Base-by-base conservation (phyloP, 2,329 filamentous ascomycete species). In the Rasamsonia emersonii region DNA sequence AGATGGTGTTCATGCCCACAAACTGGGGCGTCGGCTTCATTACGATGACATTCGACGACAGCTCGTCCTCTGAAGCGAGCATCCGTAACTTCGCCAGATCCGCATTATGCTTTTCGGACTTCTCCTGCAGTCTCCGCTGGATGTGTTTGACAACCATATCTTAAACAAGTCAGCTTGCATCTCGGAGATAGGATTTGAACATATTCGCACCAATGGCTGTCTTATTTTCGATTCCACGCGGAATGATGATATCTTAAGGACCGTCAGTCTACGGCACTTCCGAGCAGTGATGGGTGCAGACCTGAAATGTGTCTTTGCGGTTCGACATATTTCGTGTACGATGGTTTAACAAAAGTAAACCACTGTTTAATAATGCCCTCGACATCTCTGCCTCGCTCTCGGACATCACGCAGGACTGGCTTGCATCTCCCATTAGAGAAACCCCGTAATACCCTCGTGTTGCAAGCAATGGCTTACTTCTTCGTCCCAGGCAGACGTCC, bases 301-400 rank as follows among this genome's bases (percentile, higher is more conserved):
- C 79, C 79, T 46, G 86, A 86, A 28, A 89, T 79, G 45, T 86
- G 82, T 34, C 86, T 73, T 57, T 98, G 91, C 19, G 91, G 91
- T 41, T 93, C 82, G 35, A 98, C 91, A 52, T 76, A 96, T 70
- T 82, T 85, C 57, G 89, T 82, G 49, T 93, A 96, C 51, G 96
- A 96, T 3, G 91, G 91, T 61, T 98, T 98, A 25, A 98, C 91
- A 54, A 83, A 98, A 8, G 66, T 67, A 56, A 96, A 95, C 91
- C 91, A 98, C 58, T 98, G 91, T 60, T 96, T 96, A 57, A 98
- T 88, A 50, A 88, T 89, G 24, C 91, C 91, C 53, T 95, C 83
- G 35, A 96, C 82, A 50, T 94, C 89, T 52, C 91, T 75, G 3
- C 84, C 89, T 49, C 91, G 78, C 49, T 94, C 85, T 47, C 77